Evolutionary conservation across 768 basidiomycete genomes (phyloP).

Genomic region (Suillus ampliporus): DNA sequence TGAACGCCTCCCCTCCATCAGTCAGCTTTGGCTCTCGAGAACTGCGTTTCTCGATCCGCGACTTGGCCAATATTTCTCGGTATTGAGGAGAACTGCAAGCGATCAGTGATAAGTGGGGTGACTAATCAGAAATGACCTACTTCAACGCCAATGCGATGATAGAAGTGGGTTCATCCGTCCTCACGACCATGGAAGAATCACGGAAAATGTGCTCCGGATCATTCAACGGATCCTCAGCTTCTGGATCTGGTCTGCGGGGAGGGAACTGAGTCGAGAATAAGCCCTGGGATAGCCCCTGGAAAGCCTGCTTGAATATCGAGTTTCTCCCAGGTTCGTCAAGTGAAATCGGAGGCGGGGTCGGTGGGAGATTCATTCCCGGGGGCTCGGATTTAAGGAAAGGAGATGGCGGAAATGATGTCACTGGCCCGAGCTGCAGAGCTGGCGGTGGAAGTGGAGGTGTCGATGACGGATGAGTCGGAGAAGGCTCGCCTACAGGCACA

Average conservation of each 20-base stretch:
- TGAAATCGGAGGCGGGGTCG: slow-evolving; percentile 57
- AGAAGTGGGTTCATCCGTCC: slow-evolving; percentile 96
- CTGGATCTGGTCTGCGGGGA: slow-evolving; percentile 58
- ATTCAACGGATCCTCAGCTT: slow-evolving; percentile 68
- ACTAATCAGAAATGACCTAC: slow-evolving; percentile 47
- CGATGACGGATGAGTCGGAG: slow-evolving; percentile 19
- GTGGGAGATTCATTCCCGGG: slow-evolving; percentile 41
- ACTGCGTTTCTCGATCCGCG: slow-evolving; percentile 77
- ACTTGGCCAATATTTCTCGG: slow-evolving; percentile 77
- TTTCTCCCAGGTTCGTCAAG: slow-evolving; percentile 57
- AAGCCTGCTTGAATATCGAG: slow-evolving; percentile 76
- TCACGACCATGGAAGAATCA: slow-evolving; percentile 92
- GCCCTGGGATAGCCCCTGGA: slow-evolving; percentile 56
- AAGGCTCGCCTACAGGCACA: slow-evolving; percentile 33
- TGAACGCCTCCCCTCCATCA: slow-evolving; percentile 83
- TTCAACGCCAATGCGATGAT: slow-evolving; percentile 95
- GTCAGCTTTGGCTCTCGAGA: slow-evolving; percentile 58
- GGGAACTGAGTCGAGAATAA: slow-evolving; percentile 74
- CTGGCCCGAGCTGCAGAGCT: slow-evolving; percentile 12
- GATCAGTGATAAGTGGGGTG: background rate
- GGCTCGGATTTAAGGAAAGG: slow-evolving; percentile 53
- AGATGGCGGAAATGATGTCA: slow-evolving; percentile 55
- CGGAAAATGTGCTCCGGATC: slow-evolving; percentile 94
- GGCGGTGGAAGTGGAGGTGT: slow-evolving; percentile 36
- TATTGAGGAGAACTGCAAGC: slow-evolving; percentile 77